Conservation (phyloP, 2,329 filamentous ascomycete genomes). For the Juglanconis juglandina region DNA sequence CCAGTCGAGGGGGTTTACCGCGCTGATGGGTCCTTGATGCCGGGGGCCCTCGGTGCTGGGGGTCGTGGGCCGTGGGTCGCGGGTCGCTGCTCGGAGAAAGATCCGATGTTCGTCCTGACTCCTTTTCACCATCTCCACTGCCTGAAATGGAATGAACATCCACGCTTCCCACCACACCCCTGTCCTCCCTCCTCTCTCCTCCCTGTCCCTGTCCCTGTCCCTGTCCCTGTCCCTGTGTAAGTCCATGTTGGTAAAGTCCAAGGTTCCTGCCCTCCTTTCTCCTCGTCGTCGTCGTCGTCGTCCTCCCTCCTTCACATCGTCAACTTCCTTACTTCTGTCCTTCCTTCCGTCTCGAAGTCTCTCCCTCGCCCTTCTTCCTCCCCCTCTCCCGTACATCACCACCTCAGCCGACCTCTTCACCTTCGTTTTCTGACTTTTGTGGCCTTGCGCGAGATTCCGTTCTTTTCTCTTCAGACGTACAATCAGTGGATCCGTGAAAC, state of each 20-base stretch:
- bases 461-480: conserved; percentile 12
- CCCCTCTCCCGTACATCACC: background rate
- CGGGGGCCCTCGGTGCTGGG: too few relatives aligned
- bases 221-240: conserved; percentile 2
- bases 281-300: background rate
- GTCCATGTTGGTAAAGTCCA: background rate
- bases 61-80: too few relatives aligned
- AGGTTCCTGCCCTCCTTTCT: conserved; percentile 8
- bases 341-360: background rate
- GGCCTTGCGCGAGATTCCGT: conserved; percentile 12
- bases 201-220: too few relatives aligned
- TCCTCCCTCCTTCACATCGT: conserved; percentile 2
- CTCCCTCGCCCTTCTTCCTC: too few relatives aligned
- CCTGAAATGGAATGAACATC: conserved; percentile 17
- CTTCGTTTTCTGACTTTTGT: conserved; percentile 10
- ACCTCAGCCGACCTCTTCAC: conserved; percentile 4
- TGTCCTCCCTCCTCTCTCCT: conserved; percentile 8
- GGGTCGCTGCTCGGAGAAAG: conserved; percentile 2
- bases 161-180: conserved; percentile 1
- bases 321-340: conserved; percentile 4
- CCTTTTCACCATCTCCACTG: conserved; percentile 9
- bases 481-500: conserved; percentile 4
- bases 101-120: conserved; percentile 12
- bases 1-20: background rate
- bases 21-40: conserved; percentile 8